Percentiles rank a stretch among this genome's conserved stretches.
These are phyloP conservation scores for Phallus indusiatus DNA, from an alignment of 768 basidiomycete genomes.

Conservation along the genomic window DNA sequence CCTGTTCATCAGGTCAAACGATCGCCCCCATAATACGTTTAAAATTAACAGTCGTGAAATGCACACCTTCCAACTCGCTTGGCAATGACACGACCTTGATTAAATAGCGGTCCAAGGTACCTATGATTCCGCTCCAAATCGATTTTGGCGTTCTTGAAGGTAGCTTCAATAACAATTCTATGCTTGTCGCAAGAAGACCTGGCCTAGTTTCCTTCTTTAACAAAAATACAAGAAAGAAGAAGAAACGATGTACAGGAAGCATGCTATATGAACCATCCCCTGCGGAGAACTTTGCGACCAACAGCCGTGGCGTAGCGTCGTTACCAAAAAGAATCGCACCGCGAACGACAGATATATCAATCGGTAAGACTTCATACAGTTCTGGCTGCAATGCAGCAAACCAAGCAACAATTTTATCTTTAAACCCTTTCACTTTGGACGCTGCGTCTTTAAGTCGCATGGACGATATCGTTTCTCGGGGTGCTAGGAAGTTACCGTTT, in stretches of 20 bases:
- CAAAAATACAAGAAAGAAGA: constrained; percentile 1
- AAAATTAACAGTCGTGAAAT: constrained; percentile 18
- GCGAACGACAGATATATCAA: constrained; percentile 69
- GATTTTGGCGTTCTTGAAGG: constrained; percentile 44
- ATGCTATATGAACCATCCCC: constrained; percentile 75
- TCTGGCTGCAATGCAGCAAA: constrained; percentile 61
- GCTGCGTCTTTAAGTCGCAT: not conserved
- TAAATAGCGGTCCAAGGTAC: constrained; percentile 65
- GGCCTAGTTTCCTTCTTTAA: constrained; percentile 48
- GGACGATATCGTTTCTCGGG: not conserved
- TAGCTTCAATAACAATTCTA: constrained; percentile 68
- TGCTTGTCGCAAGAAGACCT: constrained; percentile 75
- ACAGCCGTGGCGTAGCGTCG: constrained; percentile 69
- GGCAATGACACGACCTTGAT: not conserved
- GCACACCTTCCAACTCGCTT: constrained; percentile 40
- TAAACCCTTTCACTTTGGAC: not conserved
- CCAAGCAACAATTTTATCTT: constrained; percentile 25
- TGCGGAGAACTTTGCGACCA: constrained; percentile 74
- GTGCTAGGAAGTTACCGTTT: not conserved
- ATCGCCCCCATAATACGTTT: not conserved
- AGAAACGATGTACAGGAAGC: constrained; percentile 44
- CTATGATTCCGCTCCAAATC: constrained; percentile 29
- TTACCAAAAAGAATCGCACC: constrained; percentile 84
- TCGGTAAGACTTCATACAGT: constrained; percentile 75
- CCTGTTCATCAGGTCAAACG: not conserved